These are phyloP conservation scores for Ploettnerulaceae sp. DNA, from an alignment of 2,329 filamentous ascomycete species.

Conservation along the genomic window DNA sequence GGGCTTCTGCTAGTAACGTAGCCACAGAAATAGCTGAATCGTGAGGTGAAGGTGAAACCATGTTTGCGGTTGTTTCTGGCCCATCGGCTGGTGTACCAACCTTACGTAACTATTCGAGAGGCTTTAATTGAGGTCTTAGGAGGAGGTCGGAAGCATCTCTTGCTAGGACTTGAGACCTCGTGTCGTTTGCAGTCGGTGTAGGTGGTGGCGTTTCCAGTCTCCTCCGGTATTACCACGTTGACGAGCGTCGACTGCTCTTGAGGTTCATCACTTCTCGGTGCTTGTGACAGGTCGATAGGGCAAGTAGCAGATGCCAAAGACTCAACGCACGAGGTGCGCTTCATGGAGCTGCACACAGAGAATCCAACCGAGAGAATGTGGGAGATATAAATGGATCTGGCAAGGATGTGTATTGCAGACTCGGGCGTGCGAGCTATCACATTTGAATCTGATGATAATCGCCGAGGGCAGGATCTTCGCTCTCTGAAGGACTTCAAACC, in stretches of 20 bases:
- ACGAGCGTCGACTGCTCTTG: neutral
- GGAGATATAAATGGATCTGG: neutral
- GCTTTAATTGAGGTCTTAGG: neutral
- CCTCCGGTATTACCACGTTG: neutral
- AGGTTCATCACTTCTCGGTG: neutral
- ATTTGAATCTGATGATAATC: neutral
- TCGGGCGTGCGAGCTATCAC: neutral
- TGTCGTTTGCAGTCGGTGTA: neutral
- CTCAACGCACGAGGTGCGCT: no score
- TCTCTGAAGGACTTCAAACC: neutral
- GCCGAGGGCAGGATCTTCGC: no score
- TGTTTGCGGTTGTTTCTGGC: neutral
- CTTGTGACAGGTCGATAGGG: neutral
- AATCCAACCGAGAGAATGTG: neutral
- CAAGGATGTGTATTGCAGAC: neutral
- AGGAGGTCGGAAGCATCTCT: neutral
- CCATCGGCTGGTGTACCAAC: neutral
- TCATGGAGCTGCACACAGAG: no score
- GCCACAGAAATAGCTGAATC: constrained; percentile 23
- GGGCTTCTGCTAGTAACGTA: neutral
- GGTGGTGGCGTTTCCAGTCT: neutral
- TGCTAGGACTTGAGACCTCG: no score
- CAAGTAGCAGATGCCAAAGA: no score
- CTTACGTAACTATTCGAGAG: neutral
- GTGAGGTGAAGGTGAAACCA: constrained; percentile 11